Conservation (phyloP, 2,329 filamentous ascomycete genomes). For the Nemania serpens region DNA sequence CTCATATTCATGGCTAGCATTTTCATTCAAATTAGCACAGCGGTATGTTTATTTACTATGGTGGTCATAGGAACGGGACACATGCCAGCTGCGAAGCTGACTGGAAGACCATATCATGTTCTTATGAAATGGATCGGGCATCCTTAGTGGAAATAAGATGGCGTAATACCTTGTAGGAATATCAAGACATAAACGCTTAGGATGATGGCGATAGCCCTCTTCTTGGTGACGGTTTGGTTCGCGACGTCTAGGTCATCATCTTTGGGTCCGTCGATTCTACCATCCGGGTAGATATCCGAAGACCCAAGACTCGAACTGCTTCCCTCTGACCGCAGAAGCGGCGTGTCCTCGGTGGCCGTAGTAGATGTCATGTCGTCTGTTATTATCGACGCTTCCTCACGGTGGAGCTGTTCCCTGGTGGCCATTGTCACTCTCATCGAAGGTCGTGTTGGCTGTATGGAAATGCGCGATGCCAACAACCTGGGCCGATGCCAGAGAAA, state of each 20-base stretch:
- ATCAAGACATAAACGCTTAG: constrained; percentile 61
- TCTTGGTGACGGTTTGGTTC: constrained; percentile 39
- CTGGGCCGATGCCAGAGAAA: too few species aligned
- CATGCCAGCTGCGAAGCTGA: background rate
- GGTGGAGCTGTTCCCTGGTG: background rate
- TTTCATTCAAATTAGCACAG: background rate
- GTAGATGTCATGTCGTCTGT: constrained; percentile 20
- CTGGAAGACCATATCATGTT: background rate
- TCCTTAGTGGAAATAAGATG: background rate
- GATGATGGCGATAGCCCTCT: constrained; percentile 52
- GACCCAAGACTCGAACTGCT: background rate
- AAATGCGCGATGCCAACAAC: too few species aligned
- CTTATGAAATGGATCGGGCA: background rate
- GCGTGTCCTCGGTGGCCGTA: constrained; percentile 35
- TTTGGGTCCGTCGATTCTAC: background rate
- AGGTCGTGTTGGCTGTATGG: background rate
- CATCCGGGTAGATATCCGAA: background rate
- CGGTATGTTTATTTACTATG: background rate
- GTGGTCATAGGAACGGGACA: background rate
- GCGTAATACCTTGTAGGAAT: constrained; percentile 59
- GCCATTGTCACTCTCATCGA: background rate
- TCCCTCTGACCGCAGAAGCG: constrained; percentile 34
- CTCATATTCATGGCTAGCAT: constrained; percentile 69
- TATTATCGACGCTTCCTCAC: background rate
- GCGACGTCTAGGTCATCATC: constrained; percentile 35